Conservation (phyloP, 306 rosid species). For the Pachyrhizus erosus region DNA sequence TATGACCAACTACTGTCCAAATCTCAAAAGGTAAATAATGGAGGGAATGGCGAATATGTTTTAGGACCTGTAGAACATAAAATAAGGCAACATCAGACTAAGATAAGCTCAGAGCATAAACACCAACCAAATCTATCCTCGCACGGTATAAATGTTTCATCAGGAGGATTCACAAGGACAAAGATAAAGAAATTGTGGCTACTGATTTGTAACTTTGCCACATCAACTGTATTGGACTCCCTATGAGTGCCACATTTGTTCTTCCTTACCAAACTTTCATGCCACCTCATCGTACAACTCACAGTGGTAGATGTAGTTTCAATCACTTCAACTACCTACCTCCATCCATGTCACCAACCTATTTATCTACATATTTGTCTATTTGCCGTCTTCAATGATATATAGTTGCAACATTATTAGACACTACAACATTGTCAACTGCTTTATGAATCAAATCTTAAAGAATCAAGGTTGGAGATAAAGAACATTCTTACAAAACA, state of each 20-base stretch:
- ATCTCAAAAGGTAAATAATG: background rate
- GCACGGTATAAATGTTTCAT: slow-evolving; percentile 4
- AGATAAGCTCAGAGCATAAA: slow-evolving; percentile 11
- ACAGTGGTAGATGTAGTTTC: background rate
- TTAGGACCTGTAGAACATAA: background rate
- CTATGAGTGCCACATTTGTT: background rate
- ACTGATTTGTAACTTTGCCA: background rate
- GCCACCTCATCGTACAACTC: background rate
- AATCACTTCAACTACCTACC: background rate
- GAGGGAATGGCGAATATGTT: background rate
- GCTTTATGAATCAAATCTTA: background rate
- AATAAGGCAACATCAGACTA: slow-evolving; percentile 1
- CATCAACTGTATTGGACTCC: background rate
- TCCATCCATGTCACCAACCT: background rate
- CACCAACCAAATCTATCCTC: background rate
- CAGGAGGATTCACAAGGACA: background rate
- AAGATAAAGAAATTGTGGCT: background rate
- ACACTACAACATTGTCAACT: background rate
- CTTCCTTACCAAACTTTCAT: background rate
- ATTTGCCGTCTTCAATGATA: background rate
- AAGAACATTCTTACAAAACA: background rate
- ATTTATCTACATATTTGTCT: background rate
- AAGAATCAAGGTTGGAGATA: background rate
- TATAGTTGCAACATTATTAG: background rate
- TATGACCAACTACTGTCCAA: background rate